Evolutionary conservation across 2,329 filamentous ascomycete genomes (phyloP), one percentile per base, ranked within the genome.

Genomic region (Nothophoma quercina): DNA sequence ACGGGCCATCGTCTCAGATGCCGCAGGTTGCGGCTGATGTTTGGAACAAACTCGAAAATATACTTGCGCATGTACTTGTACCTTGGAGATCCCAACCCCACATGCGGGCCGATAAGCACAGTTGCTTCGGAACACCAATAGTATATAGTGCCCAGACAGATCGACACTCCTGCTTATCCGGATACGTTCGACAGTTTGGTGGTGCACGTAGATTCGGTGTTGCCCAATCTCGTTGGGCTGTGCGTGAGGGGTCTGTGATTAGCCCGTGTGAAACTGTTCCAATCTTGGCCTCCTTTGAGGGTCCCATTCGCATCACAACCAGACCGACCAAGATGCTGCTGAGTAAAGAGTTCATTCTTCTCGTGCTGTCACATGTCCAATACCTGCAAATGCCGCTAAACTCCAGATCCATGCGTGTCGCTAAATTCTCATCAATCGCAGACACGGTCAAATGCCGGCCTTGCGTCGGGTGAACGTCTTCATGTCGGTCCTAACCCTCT

Each of bases 361-460:
- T 28, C 33, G 33, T 53, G 22, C 26, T 48, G 22, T 23, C 19
- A 38, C 39, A 23, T 22, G 43, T 18, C 22, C 22, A 38, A 53
- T 33, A 39, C 42, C 51, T 40, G 9, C 29, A 40, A 54, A 55
- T 55, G 45, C 51, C 40, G 45, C 44, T 50, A 32, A 40, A 45
- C 34, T 55, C 40, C 51, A 32, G 25, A 29, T 22, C 33, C 23
- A 55, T 55, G 51, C 44, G 18, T 45, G 38, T 44, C 51, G 51
- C 51, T 55, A 41, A 50, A 45, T 19, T 15, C 34, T 36, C 12
- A 38, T 48, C 32, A 39, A 48, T 32, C 16, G 9, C 34, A 39
- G n/a, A 8, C 5, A 34, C 28, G 33, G 39, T 16, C 12, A 8
- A 21, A 33, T n/a, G 13, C 30, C 38, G 38, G 38, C 22, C 38